Base-by-base conservation (phyloP, 371 early-diverging fungal species). In the Mortierella sp. region DNA sequence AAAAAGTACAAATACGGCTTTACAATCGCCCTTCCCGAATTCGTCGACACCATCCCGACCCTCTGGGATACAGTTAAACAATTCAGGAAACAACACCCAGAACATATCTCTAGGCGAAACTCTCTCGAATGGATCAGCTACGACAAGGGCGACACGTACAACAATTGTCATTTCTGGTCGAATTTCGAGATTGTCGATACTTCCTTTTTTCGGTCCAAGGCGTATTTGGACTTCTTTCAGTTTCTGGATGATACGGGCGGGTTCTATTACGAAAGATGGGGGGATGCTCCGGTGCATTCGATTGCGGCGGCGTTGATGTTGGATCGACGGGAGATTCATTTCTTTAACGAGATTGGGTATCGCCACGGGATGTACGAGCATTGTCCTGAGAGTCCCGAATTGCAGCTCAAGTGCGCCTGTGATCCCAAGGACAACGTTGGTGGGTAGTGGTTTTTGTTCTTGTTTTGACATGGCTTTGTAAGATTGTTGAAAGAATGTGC, bases 241-340 rank as follows among this genome's bases (percentile, higher is more conserved):
- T 92, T 91, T 75, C 88, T 99, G 60, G 98, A 99, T 82, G 65
- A 89, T 65, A 77, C 91, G 3, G 96, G 96, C 34, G 98, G 95
- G 5, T 98, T 99, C 84, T 99, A 96, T 83, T 98, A 98, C 88
- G 99, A 99, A 82, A 90, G 97, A 55, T 98, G 98, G 98, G 98
- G 98, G 10, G 99, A 98, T 91, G 99, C 98, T 21, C 98, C 99
- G 16, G 95, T 99, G 8, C 99, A 98, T 80, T 97, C 97, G 14
- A 86, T 99, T 19, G 98, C 96, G 0, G 96, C 95, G 0, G 95
- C 95, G 0, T 83, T 99, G 88, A 91, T 97, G 89, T 84, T 99
- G 19, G 90, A 91, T 28, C 93, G 92, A 79, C 88, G 89, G 55
- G 93, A 97, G 88, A 92, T 98, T 34, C 98, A 98, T 81, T 98